Evolutionary conservation across 1,139 yeast species (phyloP).

Genomic region (Saccharomycopsis crataegensis): DNA sequence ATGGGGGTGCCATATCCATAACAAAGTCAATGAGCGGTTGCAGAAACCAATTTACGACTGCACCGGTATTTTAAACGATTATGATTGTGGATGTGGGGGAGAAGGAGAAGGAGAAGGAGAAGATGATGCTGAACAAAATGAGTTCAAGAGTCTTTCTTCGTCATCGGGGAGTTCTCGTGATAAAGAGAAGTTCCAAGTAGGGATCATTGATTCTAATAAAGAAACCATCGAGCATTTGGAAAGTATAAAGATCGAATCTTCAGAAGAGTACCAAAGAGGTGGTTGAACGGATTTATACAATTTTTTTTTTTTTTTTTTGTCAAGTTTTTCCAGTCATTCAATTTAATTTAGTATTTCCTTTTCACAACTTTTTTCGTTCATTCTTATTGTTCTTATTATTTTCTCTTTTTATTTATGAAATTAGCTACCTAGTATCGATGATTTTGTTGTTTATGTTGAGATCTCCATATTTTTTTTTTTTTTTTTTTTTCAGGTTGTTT

Average conservation of each 20-base stretch:
- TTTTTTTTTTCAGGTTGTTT: not conserved
- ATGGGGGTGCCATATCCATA: slow-evolving; percentile 98
- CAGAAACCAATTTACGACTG: slow-evolving; percentile 76
- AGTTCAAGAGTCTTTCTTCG: not conserved
- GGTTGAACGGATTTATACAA: too few relatives aligned
- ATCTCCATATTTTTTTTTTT: too few relatives aligned
- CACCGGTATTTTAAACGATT: slow-evolving; percentile 72
- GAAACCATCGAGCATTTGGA: slow-evolving; percentile 37
- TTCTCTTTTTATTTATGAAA: too few relatives aligned
- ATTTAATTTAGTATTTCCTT: too few relatives aligned
- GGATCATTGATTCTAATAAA: slow-evolving; percentile 25
- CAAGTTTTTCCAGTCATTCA: too few relatives aligned
- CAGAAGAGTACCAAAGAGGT: slow-evolving; percentile 35
- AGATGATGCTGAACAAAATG: too few relatives aligned
- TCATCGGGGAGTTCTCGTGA: not conserved
- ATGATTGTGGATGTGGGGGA: slow-evolving; percentile 92
- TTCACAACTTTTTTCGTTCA: too few relatives aligned
- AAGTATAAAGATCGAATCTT: slow-evolving; percentile 37
- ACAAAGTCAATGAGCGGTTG: slow-evolving; percentile 69
- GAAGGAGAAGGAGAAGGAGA: slow-evolving; percentile 42
- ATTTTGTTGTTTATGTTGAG: too few relatives aligned
- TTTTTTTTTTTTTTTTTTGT: not conserved
- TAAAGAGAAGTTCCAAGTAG: not conserved
- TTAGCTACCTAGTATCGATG: too few relatives aligned
- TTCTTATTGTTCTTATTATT: not conserved